Conservation (phyloP, 2,329 filamentous ascomycete genomes). For the Hansfordia pulvinata region DNA sequence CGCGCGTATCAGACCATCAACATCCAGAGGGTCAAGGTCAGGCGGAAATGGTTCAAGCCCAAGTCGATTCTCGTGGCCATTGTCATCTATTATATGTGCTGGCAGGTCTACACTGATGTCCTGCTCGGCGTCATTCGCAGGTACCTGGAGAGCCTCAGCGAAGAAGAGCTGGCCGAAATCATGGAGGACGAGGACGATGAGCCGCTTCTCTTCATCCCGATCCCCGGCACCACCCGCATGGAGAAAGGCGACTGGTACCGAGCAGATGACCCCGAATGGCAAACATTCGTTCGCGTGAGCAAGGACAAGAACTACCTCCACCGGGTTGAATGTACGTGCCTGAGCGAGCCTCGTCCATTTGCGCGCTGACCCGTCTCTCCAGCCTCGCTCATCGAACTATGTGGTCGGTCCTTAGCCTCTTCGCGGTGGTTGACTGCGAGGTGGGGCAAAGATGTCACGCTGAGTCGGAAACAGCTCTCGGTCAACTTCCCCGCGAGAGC, state of each 20-base stretch:
- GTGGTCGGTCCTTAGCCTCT: not conserved
- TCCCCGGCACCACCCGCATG: slow-evolving; percentile 41
- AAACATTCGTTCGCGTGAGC: slow-evolving; percentile 43
- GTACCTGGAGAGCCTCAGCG: slow-evolving; percentile 25
- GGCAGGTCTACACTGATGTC: slow-evolving; percentile 27
- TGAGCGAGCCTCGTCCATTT: no score
- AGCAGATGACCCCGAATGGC: slow-evolving; percentile 49
- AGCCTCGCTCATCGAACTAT: not conserved
- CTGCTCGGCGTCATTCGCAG: slow-evolving; percentile 31
- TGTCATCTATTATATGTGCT: slow-evolving; percentile 21
- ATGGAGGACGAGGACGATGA: slow-evolving; percentile 26
- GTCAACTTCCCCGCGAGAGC: slow-evolving; percentile 44
- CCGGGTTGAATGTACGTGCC: slow-evolving; percentile 29
- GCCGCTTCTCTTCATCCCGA: slow-evolving; percentile 42
- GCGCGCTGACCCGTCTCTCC: no score
- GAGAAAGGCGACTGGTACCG: slow-evolving; percentile 36
- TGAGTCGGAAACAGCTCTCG: slow-evolving; percentile 45
- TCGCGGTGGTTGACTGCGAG: slow-evolving; percentile 24
- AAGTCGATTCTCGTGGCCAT: slow-evolving; percentile 14
- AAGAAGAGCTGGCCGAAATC: slow-evolving; percentile 26
- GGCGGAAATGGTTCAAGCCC: slow-evolving; percentile 11
- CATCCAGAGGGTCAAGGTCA: slow-evolving; percentile 15
- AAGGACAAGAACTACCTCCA: slow-evolving; percentile 33
- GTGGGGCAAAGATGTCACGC: slow-evolving; percentile 31
- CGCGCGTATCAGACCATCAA: slow-evolving; percentile 7